A percentile compares a stretch with the other conserved stretches of the same genome.
phyloP scores from a whole-genome alignment of 208 protist species.

The Phytomonas sp. region DNA sequence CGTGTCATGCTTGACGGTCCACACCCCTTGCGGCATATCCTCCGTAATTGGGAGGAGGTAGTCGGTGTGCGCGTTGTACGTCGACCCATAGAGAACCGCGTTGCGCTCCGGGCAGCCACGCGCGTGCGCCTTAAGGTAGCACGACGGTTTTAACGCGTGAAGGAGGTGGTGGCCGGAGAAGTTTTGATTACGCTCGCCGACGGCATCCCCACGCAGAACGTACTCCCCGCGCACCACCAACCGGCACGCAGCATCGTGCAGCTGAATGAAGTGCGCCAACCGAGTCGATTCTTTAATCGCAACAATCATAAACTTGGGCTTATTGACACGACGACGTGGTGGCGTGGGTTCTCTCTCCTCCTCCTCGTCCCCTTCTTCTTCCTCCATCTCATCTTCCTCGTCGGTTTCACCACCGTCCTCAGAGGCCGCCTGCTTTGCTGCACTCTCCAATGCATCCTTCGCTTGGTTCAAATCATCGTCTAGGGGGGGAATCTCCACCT shows the following conservation, averaged over 20 bases:
- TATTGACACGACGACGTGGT: slow-evolving; percentile 23
- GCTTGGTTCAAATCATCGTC: slow-evolving; percentile 36
- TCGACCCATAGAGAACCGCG: slow-evolving; percentile 60
- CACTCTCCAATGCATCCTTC: slow-evolving; percentile 27
- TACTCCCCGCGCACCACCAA: slow-evolving; percentile 72
- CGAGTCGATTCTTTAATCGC: slow-evolving; percentile 65
- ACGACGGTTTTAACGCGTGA: slow-evolving; percentile 74
- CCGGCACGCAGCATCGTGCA: slow-evolving; percentile 71
- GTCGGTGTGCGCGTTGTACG: slow-evolving; percentile 78
- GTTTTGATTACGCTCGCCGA: slow-evolving; percentile 48
- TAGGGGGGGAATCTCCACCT: slow-evolving; percentile 30
- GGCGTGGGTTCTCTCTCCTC: slow-evolving; percentile 27
- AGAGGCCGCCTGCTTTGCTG: slow-evolving; percentile 15
- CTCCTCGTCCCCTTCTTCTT: slow-evolving; percentile 40
- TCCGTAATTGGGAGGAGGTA: slow-evolving; percentile 77
- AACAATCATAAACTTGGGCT: slow-evolving; percentile 76
- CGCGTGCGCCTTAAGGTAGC: slow-evolving; percentile 60
- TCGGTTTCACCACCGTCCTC: slow-evolving; percentile 48
- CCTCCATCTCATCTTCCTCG: slow-evolving; percentile 40
- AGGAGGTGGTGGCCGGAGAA: slow-evolving; percentile 72
- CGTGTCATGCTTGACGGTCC: slow-evolving; percentile 83
- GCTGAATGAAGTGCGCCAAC: slow-evolving; percentile 76
- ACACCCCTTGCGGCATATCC: slow-evolving; percentile 78
- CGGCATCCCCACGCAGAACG: slow-evolving; percentile 22
- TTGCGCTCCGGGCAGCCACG: slow-evolving; percentile 38